phyloP scores from a whole-genome alignment of 352 stramenopile genomes.

The Phytophthora colocasiae region DNA sequence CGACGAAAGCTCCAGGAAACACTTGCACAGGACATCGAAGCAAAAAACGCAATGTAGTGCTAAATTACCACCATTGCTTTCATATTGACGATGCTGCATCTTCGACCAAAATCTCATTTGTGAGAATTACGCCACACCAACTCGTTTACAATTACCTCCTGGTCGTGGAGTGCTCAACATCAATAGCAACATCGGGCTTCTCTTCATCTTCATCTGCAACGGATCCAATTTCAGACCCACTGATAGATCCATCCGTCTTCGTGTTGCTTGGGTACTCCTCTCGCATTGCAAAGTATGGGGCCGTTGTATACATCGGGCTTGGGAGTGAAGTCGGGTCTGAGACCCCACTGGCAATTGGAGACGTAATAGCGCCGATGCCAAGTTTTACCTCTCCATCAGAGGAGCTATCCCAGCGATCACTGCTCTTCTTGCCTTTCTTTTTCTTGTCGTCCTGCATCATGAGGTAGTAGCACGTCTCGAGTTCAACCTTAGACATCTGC shows the following conservation, averaged over 20 bases:
- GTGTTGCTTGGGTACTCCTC: conserved; percentile 40
- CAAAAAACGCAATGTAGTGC: conserved; percentile 1
- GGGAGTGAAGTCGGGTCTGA: conserved; percentile 15
- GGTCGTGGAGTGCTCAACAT: conserved; percentile 11
- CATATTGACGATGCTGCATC: conserved; percentile 17
- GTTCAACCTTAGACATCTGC: conserved; percentile 42
- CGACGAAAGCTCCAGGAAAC: no score
- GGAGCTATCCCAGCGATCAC: conserved; percentile 14
- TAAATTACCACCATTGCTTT: conserved; percentile 17
- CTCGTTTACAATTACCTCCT: conserved; percentile 32
- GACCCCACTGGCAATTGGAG: conserved; percentile 18
- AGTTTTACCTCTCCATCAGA: conserved; percentile 25
- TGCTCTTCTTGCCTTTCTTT: conserved; percentile 23
- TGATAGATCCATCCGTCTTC: conserved; percentile 27
- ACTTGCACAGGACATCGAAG: not conserved
- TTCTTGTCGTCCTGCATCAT: conserved; percentile 44
- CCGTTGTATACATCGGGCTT: conserved; percentile 7
- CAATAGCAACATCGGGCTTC: conserved; percentile 31
- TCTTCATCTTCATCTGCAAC: conserved; percentile 23
- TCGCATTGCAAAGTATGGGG: conserved; percentile 36
- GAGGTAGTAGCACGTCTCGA: conserved; percentile 43
- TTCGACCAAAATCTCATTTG: conserved; percentile 22
- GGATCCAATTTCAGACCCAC: conserved; percentile 22
- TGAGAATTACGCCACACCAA: conserved; percentile 21
- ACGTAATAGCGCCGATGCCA: conserved; percentile 18